These are phyloP conservation scores for Rubia balearica DNA, from an alignment of 305 asterid genomes.

Conservation along the genomic window DNA sequence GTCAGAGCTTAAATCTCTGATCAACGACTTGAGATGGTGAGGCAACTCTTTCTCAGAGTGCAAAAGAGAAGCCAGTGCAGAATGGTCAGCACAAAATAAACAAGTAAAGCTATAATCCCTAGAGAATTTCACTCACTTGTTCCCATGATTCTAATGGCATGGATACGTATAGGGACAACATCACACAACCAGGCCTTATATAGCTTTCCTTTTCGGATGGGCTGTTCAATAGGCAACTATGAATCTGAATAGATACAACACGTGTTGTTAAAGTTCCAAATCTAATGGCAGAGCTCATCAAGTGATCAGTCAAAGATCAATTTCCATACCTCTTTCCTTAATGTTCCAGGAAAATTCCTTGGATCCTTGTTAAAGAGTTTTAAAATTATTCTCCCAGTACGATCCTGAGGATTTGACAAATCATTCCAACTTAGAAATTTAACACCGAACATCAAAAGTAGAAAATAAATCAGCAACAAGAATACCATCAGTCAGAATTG, in stretches of 20 bases:
- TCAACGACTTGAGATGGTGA: constrained; percentile 41
- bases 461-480: not conserved
- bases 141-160: constrained; percentile 70
- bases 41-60: constrained; percentile 66
- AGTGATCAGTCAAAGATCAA: constrained; percentile 14
- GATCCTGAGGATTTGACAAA: constrained; percentile 43
- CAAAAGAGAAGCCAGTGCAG: constrained; percentile 23
- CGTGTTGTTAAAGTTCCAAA: constrained; percentile 5
- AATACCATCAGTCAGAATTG: not conserved
- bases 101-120: constrained; percentile 10
- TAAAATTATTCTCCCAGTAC: constrained; percentile 68
- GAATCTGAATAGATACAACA: constrained; percentile 37
- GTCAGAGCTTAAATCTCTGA: constrained; percentile 39
- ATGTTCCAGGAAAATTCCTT: constrained; percentile 70
- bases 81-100: constrained; percentile 15
- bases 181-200: constrained; percentile 84
- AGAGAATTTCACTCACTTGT: constrained; percentile 48
- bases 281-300: constrained; percentile 3
- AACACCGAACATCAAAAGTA: constrained; percentile 2
- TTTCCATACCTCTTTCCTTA: constrained; percentile 52
- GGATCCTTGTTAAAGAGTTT: constrained; percentile 92
- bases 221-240: constrained; percentile 69
- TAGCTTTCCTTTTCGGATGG: constrained; percentile 91
- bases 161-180: constrained; percentile 58
- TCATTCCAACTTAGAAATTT: not conserved